Conservation (phyloP, 2,329 filamentous ascomycete genomes). For the Apiospora rasikravindrae region DNA sequence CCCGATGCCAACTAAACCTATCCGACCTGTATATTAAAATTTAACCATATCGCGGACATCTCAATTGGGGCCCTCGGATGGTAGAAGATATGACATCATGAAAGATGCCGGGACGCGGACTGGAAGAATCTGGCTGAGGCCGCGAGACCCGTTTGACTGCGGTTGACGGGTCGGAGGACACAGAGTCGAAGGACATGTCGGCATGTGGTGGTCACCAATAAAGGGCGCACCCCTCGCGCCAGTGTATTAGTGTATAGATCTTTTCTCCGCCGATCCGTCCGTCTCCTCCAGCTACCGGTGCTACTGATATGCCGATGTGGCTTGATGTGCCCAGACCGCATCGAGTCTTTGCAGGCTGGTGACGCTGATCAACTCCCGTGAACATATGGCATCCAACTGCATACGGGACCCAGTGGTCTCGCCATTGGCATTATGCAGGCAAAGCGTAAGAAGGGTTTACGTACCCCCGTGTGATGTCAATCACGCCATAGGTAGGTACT, state of each 20-base stretch:
- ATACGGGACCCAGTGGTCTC: neutral
- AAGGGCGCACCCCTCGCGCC: constrained; percentile 22
- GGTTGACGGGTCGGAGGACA: constrained; percentile 1
- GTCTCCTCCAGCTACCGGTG: neutral
- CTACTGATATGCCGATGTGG: neutral
- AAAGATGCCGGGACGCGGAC: constrained; percentile 5
- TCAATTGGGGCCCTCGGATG: neutral
- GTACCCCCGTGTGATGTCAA: neutral
- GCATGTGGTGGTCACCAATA: neutral
- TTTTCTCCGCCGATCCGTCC: constrained; percentile 25
- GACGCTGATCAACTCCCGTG: neutral
- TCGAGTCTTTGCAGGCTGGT: neutral
- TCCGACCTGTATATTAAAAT: constrained; percentile 31
- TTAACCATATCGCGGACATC: constrained; percentile 23
- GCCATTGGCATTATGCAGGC: neutral
- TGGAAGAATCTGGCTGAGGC: neutral
- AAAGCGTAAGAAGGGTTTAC: neutral
- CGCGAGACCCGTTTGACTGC: neutral
- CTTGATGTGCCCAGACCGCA: neutral
- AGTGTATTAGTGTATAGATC: constrained; percentile 42
- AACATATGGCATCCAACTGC: neutral
- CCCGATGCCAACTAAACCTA: constrained; percentile 77
- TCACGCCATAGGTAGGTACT: neutral
- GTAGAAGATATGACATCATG: constrained; percentile 13
- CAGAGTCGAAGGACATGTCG: neutral